These are phyloP conservation scores for Aeschynomene evenia DNA, from an alignment of 306 rosid genomes.

Conservation along the genomic window DNA sequence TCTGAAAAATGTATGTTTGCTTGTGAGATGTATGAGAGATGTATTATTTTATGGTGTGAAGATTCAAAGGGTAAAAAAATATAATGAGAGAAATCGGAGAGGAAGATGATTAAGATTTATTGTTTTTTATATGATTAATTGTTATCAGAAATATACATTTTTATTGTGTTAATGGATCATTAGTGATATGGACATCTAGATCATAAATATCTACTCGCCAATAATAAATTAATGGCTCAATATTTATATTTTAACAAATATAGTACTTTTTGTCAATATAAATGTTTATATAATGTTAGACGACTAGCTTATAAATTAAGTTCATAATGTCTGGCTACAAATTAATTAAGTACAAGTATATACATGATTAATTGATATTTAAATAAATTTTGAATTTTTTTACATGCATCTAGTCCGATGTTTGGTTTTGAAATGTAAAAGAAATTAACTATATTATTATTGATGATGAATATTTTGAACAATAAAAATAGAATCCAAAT, in stretches of 20 bases:
- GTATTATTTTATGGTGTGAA: slow-evolving; percentile 4
- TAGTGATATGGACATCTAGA: not conserved
- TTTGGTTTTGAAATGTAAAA: too few species aligned
- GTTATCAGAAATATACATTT: not conserved
- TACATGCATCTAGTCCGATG: too few species aligned
- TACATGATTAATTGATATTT: too few species aligned
- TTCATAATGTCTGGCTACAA: not conserved
- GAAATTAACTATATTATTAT: too few species aligned
- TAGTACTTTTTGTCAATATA: too few species aligned
- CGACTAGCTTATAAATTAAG: too few species aligned
- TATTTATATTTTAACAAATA: too few species aligned
- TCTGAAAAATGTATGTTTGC: slow-evolving; percentile 5
- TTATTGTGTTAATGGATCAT: not conserved
- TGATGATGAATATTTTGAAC: too few species aligned
- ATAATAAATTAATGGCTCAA: too few species aligned
- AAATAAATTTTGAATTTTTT: too few species aligned
- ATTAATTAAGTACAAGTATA: too few species aligned
- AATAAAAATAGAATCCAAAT: not conserved
- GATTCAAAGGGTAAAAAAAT: not conserved
- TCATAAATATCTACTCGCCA: not conserved
- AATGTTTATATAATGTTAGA: too few species aligned
- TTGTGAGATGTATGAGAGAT: slow-evolving; percentile 8
- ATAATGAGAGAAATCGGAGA: not conserved
- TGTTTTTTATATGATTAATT: not conserved
- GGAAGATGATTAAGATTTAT: slow-evolving; percentile 10